Percentiles rank a stretch among this genome's conserved stretches.
phyloP scores from a whole-genome alignment of 306 rosid species.

The Ormosia emarginata region DNA sequence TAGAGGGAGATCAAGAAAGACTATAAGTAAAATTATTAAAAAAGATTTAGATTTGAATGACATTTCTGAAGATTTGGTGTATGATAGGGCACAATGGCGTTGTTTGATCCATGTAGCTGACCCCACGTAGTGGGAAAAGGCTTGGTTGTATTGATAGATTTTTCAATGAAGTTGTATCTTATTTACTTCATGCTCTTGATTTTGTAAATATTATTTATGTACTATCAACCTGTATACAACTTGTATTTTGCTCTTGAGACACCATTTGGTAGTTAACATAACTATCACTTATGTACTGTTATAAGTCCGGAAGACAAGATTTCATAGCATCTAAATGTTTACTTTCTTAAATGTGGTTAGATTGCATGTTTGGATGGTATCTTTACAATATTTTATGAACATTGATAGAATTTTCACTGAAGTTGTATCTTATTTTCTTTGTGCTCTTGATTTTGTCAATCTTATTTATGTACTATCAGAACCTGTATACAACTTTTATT shows the following conservation, averaged over 20 bases:
- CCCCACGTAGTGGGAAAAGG: too few species aligned
- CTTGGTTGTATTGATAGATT: not conserved
- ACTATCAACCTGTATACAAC: not conserved
- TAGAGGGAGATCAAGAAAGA: too few species aligned
- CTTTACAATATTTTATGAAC: not conserved
- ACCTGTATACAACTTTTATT: not conserved
- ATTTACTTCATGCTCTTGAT: not conserved
- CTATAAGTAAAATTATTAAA: too few species aligned
- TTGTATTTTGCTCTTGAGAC: not conserved
- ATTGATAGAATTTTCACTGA: not conserved
- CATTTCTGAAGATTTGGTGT: too few species aligned
- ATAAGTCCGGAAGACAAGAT: not conserved
- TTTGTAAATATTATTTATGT: not conserved
- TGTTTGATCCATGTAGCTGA: too few species aligned
- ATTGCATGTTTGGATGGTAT: not conserved
- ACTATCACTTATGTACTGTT: not conserved
- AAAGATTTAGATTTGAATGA: too few species aligned
- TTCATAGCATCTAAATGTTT: not conserved
- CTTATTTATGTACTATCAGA: not conserved
- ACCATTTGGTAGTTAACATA: not conserved
- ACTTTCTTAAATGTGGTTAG: not conserved
- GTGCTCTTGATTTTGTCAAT: not conserved
- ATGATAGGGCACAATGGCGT: too few species aligned
- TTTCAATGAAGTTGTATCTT: too few species aligned
- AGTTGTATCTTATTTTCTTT: not conserved